phyloP scores from a whole-genome alignment of 306 rosid genomes.

The Aeschynomene evenia region DNA sequence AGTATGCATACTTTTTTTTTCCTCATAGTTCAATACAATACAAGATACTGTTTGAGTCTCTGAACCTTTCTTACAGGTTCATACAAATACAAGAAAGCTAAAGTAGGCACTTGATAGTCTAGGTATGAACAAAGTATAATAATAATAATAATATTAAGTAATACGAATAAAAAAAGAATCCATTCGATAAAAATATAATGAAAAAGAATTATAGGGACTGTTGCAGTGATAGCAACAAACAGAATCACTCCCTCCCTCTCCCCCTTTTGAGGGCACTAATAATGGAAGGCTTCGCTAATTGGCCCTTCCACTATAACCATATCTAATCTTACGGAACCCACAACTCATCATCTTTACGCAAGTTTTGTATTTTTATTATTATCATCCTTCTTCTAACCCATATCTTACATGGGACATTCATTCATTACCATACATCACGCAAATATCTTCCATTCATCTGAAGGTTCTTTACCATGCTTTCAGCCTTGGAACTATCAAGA shows the following conservation, averaged over 20 bases:
- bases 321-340: slow-evolving; percentile 27
- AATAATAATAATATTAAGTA: no score
- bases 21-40: slow-evolving; percentile 37
- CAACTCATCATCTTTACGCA: slow-evolving; percentile 19
- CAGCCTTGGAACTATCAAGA: slow-evolving; percentile 80
- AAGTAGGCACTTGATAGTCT: slow-evolving; percentile 27
- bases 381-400: background rate
- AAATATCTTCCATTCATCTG: slow-evolving; percentile 82
- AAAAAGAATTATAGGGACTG: slow-evolving; percentile 50
- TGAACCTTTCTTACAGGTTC: slow-evolving; percentile 57
- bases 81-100: slow-evolving; percentile 44
- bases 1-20: slow-evolving; percentile 28
- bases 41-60: slow-evolving; percentile 31
- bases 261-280: slow-evolving; percentile 35
- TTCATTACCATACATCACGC: slow-evolving; percentile 96
- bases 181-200: slow-evolving; percentile 26
- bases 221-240: slow-evolving; percentile 29
- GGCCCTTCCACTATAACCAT: slow-evolving; percentile 13
- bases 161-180: slow-evolving; percentile 58
- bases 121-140: slow-evolving; percentile 40
- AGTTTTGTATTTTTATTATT: background rate
- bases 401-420: slow-evolving; percentile 7
- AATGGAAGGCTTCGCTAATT: slow-evolving; percentile 34
- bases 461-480: slow-evolving; percentile 87
- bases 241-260: slow-evolving; percentile 17